Evolutionary conservation across 768 basidiomycete genomes (phyloP).

Genomic region (Naematelia aurantialba): DNA sequence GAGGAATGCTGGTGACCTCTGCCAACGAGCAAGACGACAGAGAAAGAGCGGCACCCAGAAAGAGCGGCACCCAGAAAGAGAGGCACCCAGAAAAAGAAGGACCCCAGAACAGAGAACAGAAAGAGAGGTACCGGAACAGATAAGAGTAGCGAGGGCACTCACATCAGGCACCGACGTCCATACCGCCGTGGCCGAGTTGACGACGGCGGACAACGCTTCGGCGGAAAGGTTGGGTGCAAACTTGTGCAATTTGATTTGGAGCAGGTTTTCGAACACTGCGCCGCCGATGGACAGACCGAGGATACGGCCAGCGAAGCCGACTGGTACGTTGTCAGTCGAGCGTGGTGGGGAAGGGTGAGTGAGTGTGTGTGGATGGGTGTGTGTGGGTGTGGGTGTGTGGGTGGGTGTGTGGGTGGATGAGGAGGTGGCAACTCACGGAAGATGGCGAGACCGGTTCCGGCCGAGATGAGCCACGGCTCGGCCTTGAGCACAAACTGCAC

Average conservation of each 20-base stretch:
- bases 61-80: neutral
- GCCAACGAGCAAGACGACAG: neutral
- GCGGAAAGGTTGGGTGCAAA: constrained; percentile 38
- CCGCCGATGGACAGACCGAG: constrained; percentile 50
- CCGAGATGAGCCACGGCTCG: constrained; percentile 47
- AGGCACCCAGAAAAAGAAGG: neutral
- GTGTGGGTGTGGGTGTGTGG: constrained; percentile 5
- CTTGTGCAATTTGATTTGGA: constrained; percentile 39
- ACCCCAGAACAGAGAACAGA: constrained; percentile 28
- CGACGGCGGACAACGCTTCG: constrained; percentile 22
- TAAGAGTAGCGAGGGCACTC: neutral
- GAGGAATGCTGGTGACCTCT: neutral
- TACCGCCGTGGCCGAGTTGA: constrained; percentile 44
- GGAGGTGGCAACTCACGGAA: constrained; percentile 45
- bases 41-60: neutral
- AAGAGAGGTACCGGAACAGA: constrained; percentile 3
- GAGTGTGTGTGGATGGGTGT: neutral
- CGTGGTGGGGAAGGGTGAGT: too few relatives aligned
- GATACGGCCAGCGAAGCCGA: constrained; percentile 48
- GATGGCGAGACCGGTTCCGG: constrained; percentile 48
- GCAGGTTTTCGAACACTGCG: constrained; percentile 47
- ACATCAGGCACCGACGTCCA: constrained; percentile 41
- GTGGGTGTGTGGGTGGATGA: constrained; percentile 20
- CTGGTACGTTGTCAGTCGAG: constrained; percentile 12
- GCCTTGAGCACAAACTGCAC: constrained; percentile 51